Evolutionary conservation across 768 basidiomycete genomes (phyloP).

Genomic region (Cystobasidium onofrii): DNA sequence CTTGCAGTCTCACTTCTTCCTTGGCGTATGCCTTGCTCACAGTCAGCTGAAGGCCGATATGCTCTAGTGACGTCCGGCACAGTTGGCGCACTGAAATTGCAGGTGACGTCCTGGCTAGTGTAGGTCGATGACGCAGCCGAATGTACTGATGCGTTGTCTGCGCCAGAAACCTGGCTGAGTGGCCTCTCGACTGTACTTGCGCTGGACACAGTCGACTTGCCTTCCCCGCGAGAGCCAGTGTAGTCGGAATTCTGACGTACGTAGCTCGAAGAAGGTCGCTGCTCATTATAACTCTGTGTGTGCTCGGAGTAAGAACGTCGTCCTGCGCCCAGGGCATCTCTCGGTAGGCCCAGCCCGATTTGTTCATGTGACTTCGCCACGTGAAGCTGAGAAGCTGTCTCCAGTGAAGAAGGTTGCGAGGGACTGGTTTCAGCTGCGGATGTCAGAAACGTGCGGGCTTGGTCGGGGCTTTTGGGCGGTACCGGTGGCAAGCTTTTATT

Average conservation of each 20-base stretch:
- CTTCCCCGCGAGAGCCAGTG: not conserved
- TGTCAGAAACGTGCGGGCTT: not conserved
- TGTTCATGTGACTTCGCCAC: not conserved
- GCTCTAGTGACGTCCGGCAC: not conserved
- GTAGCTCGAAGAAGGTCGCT: not conserved
- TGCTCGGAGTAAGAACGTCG: slow-evolving; percentile 1
- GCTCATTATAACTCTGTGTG: not conserved
- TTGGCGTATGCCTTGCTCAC: not conserved
- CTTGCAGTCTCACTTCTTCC: not conserved
- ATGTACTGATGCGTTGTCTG: not conserved
- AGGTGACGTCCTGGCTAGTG: not conserved
- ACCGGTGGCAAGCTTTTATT: slow-evolving; percentile 24
- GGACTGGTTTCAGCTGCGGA: not conserved
- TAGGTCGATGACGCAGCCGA: not conserved
- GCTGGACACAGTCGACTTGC: not conserved
- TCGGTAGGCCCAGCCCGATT: not conserved
- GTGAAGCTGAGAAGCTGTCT: not conserved
- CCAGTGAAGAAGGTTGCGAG: not conserved
- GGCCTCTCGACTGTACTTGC: not conserved
- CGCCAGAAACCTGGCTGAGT: not conserved
- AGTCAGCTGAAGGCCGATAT: not conserved
- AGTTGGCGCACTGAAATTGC: not conserved
- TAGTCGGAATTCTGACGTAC: not conserved
- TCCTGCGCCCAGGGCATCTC: not conserved
- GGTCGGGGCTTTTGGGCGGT: not conserved